Evolutionary conservation across 495 filamentous ascomycete genomes (phyloP).

Genomic region (Penicillium ochrochloron): DNA sequence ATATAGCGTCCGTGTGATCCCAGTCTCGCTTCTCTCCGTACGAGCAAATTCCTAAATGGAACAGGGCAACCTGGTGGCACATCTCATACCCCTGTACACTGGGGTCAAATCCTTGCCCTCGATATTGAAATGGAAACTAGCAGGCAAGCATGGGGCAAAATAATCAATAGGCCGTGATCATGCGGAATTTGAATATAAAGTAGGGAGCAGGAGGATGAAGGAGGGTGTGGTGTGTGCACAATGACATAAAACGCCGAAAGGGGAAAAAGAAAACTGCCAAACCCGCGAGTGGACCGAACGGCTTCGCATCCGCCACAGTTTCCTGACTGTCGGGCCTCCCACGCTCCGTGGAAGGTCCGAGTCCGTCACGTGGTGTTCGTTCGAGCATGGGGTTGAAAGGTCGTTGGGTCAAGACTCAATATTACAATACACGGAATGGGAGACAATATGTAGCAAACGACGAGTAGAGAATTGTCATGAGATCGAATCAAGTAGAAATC

Average conservation of each 20-base stretch:
- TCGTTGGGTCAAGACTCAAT: slow-evolving; percentile 1
- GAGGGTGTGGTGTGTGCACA: not conserved
- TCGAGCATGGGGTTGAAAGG: not conserved
- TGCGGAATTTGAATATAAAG: not conserved
- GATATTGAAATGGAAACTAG: not conserved
- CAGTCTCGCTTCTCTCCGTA: not conserved
- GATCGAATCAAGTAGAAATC: not conserved
- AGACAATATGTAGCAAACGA: not conserved
- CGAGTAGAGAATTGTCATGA: not conserved
- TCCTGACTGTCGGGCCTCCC: slow-evolving; percentile 49
- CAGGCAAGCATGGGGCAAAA: not conserved
- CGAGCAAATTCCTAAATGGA: slow-evolving; percentile 10
- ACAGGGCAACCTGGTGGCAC: not conserved
- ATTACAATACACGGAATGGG: not conserved
- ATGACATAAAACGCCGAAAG: not conserved
- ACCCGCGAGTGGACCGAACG: slow-evolving; percentile 45
- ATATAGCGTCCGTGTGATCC: slow-evolving; percentile 2
- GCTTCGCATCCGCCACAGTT: slow-evolving; percentile 46
- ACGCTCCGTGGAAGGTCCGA: slow-evolving; percentile 37
- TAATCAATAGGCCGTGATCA: not conserved
- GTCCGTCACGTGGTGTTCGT: slow-evolving; percentile 23
- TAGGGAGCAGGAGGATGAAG: not conserved
- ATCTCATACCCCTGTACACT: not conserved
- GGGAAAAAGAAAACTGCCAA: slow-evolving; percentile 14
- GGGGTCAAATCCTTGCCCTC: not conserved